Base-by-base conservation (phyloP, 495 filamentous ascomycete species). In the Neurospora sp. region DNA sequence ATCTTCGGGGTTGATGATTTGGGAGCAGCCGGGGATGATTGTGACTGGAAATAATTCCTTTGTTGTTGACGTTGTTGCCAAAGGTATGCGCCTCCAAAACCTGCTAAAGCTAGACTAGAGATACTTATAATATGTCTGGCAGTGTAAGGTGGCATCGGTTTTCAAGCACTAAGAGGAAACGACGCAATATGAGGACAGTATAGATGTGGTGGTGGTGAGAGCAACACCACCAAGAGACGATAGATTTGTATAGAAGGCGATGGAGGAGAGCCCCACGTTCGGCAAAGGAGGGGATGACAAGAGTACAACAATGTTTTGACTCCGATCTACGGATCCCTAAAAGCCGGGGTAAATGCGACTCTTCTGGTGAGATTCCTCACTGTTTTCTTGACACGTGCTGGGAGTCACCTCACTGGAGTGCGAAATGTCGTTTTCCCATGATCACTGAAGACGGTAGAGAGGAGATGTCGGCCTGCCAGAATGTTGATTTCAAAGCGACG, bases 21-120 rank as follows among this genome's bases (percentile, higher is more conserved):
- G 14, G 53, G 53, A 61, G 53, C 4, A 31, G 22, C 53, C 14
- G 31, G 69, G 69, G 70, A 9, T 59, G 70, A 40, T 40, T 69
- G 74, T 70, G 45, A 38, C 38, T 7, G 73, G 16, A 69, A 45
- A 20, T 48, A 48, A 10, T 70, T 59, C 20, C 12, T 37, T 44
- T 31, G 65, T 41, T 45, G n/a, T 65, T 71, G 72, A 9, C 35
- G 73, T 12, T 53, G 44, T 40, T 71, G 68, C 75, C 73, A 76
- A 37, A 70, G 35, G 70, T 75, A 75, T 75, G 70, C 59, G 48
- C 77, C 77, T 27, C 59, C 71, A 70, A 75, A 77, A 65, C 69
- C 72, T 40, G 77, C 27, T 48, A 76, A 37, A 37, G 71, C 74
- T 14, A 76, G 10, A 69, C 73, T 71, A 40, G 75, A 77, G 8